Evolutionary conservation across 2,329 filamentous ascomycete genomes (phyloP), one percentile per base, ranked within the genome.

Genomic region (Dothistroma septosporum): DNA sequence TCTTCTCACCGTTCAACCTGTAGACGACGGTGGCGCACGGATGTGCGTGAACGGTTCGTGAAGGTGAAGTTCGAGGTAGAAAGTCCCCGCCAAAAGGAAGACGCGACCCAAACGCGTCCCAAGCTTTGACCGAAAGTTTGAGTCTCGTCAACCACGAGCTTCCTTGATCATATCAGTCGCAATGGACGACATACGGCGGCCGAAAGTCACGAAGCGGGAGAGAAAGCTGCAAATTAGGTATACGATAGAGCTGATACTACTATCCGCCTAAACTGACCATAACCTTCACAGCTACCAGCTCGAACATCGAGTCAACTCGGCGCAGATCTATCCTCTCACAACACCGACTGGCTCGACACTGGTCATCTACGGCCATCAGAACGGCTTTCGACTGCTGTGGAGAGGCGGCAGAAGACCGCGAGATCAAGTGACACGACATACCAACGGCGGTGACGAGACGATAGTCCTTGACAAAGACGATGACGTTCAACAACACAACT

Each of bases 271-370:
- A 37, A 9, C 56, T 61, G 53, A 57, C 49, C 31, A 21, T 28
- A 7, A 33, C 55, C 53, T 37, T 9, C 32, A 63, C 67, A 87
- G 85, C 73, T 87, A 87, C 69, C 79, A 85, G 66, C 78, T 87
- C 35, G 79, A 83, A 14, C 81, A 85, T 69, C 82, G 84, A 67
- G 77, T 84, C 61, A 80, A 83, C 73, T 76, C 77, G 59, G 79
- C 84, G 12, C 79, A 80, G 70, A 76, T 82, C 64, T 87, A 87
- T 69, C 85, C 85, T 6, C 71, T 83, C 41, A 77, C 78, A 63
- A 78, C 84, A 21, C 80, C 83, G 22, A 87, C 87, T 72, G 84
- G 84, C 70, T 87, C 85, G 3, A 83, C 82, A 2, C 77, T 88
- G 61, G 76, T 87, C 49, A 68, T 87, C 12, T 86, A 85, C 66